Base-by-base conservation (phyloP, 2,329 filamentous ascomycete species). In the Beauveria caledonica region DNA sequence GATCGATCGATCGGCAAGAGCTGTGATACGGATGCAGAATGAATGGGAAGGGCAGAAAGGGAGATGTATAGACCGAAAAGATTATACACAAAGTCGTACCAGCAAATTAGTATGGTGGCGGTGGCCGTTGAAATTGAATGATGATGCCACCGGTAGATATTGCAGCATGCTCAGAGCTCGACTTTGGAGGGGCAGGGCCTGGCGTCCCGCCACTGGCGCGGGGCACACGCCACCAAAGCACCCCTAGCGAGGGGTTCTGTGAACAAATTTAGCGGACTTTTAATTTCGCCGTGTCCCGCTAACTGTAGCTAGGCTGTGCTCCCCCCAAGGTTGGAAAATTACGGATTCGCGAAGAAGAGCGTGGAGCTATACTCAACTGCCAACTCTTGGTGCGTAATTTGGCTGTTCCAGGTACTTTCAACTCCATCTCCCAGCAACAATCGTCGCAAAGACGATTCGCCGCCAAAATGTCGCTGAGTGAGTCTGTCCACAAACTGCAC, bases 391-490 rank as follows among this genome's bases (percentile, higher is more conserved):
- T 51, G 19, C 51, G 23, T 44, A 54, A 54, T 58, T 58, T 58
- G 54, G 53, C 60, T 62, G 60, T 58, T 53, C 29, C 40, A 40
- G 54, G 21, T 9, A 49, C 36, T 44, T 44, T 48, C 42, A 56
- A 58, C 55, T 44, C 54, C n/a, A 40, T 51, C 19, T 29, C 54
- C 17, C 45, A 55, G 49, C 15, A 59, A 39, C 44, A 17, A 11
- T 55, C 60, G 50, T 62, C 51, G 44, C 25, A 49, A 55, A 62
- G 40, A 44, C 55, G 60, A 62, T 54, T 51, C 39, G 15, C 55
- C 58, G 56, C 56, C 51, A 60, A 50, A 51, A 62, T 62, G 67
- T 65, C 67, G 62, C 62, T 69, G 63, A 69, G 67, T 69, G 62
- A 59, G 67, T 66, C 19, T 21, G 27, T 10, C 48, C 19, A 36